Base-by-base conservation (phyloP, 805 yeast genomes). In the Wickerhamiella musiphila region DNA sequence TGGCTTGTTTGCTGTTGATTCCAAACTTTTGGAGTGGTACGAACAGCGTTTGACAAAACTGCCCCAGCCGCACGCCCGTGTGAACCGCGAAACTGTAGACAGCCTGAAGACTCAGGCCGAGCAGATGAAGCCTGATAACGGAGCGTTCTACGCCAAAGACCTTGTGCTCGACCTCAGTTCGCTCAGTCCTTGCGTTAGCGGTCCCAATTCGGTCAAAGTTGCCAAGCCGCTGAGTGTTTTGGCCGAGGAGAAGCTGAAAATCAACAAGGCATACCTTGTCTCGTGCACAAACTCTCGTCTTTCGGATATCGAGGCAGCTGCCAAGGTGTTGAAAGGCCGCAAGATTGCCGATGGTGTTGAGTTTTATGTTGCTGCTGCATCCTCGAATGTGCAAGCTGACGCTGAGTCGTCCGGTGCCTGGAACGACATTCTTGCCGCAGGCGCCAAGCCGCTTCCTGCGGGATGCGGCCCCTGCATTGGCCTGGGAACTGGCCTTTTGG, bases 381-480 rank as follows among this genome's bases (percentile, higher is more conserved):
- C 95, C 1, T 74, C 92, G 3, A 73, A 73, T 47, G 95, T 90
- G 23, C 94, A 86, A 60, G 67, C 68, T 45, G 94, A 84, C 45
- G 98, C 98, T 28, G 93, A 78, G 58, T 68, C 70, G 22, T 61
- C 58, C 27, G 98, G 99, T 35, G 92, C 93, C 11, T 92, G 99
- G 98, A 66, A 83, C 47, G 71, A 70, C 14, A 65, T 90, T 36
- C 48, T 90, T 29, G 86, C 75, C 35, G 94, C 96, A 7, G 99
- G 99, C 33, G 93, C 94, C 37, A 78, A 61, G 46, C 81, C 94
- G 22, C 68, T 90, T 45, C 96, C 96, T 14, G 93, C 98, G 11
- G 99, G 99, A 15, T 90, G 99, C 61, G 99, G 99, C 28, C 99
- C 99, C 16, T 90, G 99, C 63, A 90, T 90, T 51, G 99, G 99